phyloP scores from a whole-genome alignment of 371 early-diverging fungal species.

The Mucor piriformis region DNA sequence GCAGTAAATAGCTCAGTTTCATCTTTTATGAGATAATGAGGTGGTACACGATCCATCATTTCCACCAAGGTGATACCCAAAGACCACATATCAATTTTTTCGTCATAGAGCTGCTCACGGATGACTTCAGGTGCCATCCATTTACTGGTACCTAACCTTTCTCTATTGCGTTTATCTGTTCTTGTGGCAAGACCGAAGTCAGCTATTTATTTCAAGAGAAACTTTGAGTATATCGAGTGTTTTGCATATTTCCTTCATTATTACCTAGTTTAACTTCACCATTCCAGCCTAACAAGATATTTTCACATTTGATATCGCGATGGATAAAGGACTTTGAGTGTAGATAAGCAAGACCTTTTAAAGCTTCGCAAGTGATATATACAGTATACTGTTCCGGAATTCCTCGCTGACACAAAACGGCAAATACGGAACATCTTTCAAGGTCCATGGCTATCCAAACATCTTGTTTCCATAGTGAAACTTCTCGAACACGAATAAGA shows the following conservation, averaged over 20 bases:
- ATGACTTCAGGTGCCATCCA: slow-evolving; percentile 98
- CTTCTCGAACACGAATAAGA: slow-evolving; percentile 49
- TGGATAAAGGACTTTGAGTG: slow-evolving; percentile 97
- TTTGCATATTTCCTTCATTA: background rate
- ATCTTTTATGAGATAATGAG: slow-evolving; percentile 53
- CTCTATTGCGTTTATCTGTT: slow-evolving; percentile 54
- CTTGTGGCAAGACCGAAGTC: slow-evolving; percentile 53
- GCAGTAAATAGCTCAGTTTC: slow-evolving; percentile 49
- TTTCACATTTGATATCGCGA: slow-evolving; percentile 96
- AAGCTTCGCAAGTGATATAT: slow-evolving; percentile 45
- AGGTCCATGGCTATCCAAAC: slow-evolving; percentile 61
- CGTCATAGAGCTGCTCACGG: slow-evolving; percentile 83
- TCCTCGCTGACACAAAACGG: slow-evolving; percentile 53
- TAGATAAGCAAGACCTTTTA: slow-evolving; percentile 86
- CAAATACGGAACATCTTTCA: slow-evolving; percentile 52
- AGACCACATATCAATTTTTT: slow-evolving; percentile 94
- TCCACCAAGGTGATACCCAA: slow-evolving; percentile 93
- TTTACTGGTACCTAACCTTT: slow-evolving; percentile 96
- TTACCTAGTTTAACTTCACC: slow-evolving; percentile 94
- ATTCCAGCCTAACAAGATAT: slow-evolving; percentile 91
- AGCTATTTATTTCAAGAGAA: slow-evolving; percentile 20
- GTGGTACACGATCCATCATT: slow-evolving; percentile 61
- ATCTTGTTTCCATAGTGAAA: slow-evolving; percentile 51
- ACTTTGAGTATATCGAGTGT: background rate
- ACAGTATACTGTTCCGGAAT: slow-evolving; percentile 53